phyloP scores from a whole-genome alignment of 2,329 filamentous ascomycete genomes.

The Aspergillus sp. region DNA sequence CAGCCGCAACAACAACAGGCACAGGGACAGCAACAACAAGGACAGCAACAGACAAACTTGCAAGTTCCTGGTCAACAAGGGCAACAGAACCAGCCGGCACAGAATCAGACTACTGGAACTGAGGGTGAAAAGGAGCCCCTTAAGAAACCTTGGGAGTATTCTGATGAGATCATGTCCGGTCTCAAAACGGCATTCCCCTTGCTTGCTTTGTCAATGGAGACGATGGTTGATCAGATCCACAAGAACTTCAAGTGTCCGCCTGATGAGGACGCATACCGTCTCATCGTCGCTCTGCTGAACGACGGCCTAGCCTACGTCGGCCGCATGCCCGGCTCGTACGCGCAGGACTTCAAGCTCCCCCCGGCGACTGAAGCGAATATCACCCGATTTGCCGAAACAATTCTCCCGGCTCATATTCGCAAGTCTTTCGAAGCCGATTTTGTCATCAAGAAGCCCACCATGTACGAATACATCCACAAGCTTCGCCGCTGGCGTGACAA shows the following conservation, averaged over 20 bases:
- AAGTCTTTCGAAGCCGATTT: constrained; percentile 98
- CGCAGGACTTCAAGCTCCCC: constrained; percentile 87
- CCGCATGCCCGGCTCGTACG: constrained; percentile 81
- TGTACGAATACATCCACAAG: constrained; percentile 98
- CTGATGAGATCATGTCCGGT: constrained; percentile 91
- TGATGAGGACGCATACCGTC: constrained; percentile 93
- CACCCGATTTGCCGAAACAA: constrained; percentile 92
- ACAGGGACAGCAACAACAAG: not conserved
- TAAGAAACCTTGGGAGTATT: constrained; percentile 92
- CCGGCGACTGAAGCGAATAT: constrained; percentile 93
- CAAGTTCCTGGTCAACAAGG: constrained; percentile 24
- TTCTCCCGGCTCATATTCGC: constrained; percentile 89
- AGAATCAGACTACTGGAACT: constrained; percentile 19
- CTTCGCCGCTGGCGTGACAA: constrained; percentile 94
- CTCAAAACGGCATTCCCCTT: constrained; percentile 97
- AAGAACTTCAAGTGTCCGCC: constrained; percentile 99
- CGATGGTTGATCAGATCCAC: constrained; percentile 98
- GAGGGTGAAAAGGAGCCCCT: constrained; percentile 46
- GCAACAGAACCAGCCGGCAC: constrained; percentile 19
- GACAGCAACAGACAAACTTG: constrained; percentile 14
- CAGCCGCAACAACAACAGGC: constrained; percentile 3
- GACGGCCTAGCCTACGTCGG: constrained; percentile 92
- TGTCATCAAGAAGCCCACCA: constrained; percentile 89
- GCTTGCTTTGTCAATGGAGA: constrained; percentile 96
- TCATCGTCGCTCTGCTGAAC: constrained; percentile 96